phyloP scores from a whole-genome alignment of 2,329 filamentous ascomycete species.

The Phaeosphaeria sp. region DNA sequence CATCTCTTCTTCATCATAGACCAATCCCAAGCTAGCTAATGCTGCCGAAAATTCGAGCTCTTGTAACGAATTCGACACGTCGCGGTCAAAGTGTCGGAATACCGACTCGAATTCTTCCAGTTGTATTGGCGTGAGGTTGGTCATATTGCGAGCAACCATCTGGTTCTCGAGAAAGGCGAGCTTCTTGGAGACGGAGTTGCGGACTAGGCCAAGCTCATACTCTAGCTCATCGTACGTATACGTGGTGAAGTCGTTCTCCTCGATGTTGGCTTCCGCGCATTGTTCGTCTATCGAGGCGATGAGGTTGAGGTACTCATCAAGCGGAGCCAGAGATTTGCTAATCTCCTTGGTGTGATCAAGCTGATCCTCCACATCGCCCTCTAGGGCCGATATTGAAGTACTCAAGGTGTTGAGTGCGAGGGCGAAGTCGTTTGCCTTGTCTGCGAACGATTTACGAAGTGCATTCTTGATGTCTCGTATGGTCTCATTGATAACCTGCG shows the following conservation, averaged over 20 bases:
- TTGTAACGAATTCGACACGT: conserved; percentile 85
- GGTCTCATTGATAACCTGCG: conserved; percentile 95
- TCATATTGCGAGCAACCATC: conserved; percentile 98
- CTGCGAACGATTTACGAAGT: conserved; percentile 88
- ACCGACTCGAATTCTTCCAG: conserved; percentile 98
- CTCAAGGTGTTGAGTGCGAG: conserved; percentile 94
- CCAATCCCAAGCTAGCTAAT: conserved; percentile 89
- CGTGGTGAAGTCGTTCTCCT: conserved; percentile 99
- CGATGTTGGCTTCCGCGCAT: conserved; percentile 95
- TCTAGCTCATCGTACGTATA: conserved; percentile 96
- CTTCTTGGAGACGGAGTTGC: conserved; percentile 93
- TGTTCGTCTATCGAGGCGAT: conserved; percentile 87
- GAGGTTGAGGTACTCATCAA: conserved; percentile 89
- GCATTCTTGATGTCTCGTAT: conserved; percentile 99
- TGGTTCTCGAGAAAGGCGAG: conserved; percentile 97
- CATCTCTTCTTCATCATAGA: conserved; percentile 98
- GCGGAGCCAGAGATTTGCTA: conserved; percentile 81
- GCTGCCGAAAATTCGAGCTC: conserved; percentile 97
- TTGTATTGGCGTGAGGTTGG: conserved; percentile 96
- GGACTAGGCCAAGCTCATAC: conserved; percentile 92
- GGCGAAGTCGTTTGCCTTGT: conserved; percentile 98
- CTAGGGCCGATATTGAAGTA: conserved; percentile 92
- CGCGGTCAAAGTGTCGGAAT: conserved; percentile 96
- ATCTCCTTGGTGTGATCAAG: conserved; percentile 84
- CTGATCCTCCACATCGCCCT: conserved; percentile 96